Evolutionary conservation across 352 stramenopile genomes (phyloP), one percentile per base, ranked within the genome.

Genomic region (Pythium coloratum): DNA sequence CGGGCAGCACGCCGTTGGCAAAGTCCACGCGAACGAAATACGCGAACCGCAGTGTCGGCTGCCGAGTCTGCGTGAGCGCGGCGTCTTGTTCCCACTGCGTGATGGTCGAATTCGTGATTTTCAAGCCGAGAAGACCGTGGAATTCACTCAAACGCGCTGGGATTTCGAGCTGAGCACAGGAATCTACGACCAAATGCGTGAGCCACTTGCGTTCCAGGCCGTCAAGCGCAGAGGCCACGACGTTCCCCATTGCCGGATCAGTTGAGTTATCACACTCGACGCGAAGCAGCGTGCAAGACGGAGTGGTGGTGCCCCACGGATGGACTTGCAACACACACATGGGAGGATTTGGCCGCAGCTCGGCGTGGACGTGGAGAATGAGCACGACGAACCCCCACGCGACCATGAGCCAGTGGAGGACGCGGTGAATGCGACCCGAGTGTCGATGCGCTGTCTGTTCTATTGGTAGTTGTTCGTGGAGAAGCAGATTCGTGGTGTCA

Each of bases 31-130:
- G 62, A 6, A 62, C 62, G 32, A 47, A 46, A 24, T 36, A 56
- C 8, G 47, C 18, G 33, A 62, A 68, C 2, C 44, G 16, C 6
- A 80, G 16, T 14, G 67, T 71, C 8, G 75, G 66, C 30, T 85
- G 70, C 32, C 71, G 34, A 0, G 46, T 50, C 6, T 71, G 30
- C 0, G 68, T 73, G 16, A 85, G 36, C 9, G 71, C 73, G 4
- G 76, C 75, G 20, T 61, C 68, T 7, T 63, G 44, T 0, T 54
- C 44, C 73, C 76, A 84, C 6, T 38, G 55, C 0, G n/a, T 30
- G 8, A 88, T 69, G 7, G 73, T 82, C 3, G 75, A 75, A 49
- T 84, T 85, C 62, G 80, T 84, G 24, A 82, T 62, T 50, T 83
- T 81, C 1, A 84, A 32, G 1, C 71, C 57, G 20, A 80, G 55